These are phyloP conservation scores for Dactylis glomerata DNA, from an alignment of 176 grass and related monocot genomes.

Conservation along the genomic window DNA sequence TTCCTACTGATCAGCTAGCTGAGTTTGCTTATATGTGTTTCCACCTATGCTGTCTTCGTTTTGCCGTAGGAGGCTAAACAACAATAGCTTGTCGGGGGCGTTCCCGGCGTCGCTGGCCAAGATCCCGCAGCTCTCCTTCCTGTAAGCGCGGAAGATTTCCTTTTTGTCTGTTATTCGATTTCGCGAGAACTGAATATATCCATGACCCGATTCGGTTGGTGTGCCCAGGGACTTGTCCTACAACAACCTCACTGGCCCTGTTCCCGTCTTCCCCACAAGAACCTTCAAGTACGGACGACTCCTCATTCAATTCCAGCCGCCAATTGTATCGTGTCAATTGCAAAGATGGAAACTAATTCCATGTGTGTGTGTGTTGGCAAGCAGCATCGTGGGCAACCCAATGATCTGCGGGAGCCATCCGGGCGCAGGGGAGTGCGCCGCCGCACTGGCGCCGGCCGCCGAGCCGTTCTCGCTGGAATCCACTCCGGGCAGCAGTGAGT, in stretches of 20 bases:
- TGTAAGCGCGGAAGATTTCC: constrained; percentile 31
- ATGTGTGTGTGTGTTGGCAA: neutral
- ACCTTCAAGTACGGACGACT: constrained; percentile 67
- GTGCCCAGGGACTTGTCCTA: constrained; percentile 84
- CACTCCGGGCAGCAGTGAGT: constrained; percentile 51
- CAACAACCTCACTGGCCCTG: constrained; percentile 85
- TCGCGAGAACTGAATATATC: neutral
- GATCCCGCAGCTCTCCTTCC: constrained; percentile 73
- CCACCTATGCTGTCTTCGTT: neutral
- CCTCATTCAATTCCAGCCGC: constrained; percentile 2
- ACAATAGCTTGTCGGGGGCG: constrained; percentile 83
- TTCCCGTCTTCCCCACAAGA: constrained; percentile 69
- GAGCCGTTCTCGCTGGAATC: constrained; percentile 70
- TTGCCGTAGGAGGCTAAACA: constrained; percentile 74
- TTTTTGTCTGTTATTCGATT: constrained; percentile 3
- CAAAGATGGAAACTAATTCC: constrained; percentile 13
- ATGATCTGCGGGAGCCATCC: constrained; percentile 69
- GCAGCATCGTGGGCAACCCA: constrained; percentile 88
- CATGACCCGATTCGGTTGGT: neutral
- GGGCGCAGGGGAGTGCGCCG: constrained; percentile 50
- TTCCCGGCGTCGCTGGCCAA: constrained; percentile 74
- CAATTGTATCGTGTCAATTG: neutral
- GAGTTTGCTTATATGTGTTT: neutral
- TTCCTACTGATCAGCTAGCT: neutral
- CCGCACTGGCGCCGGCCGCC: constrained; percentile 39